Percentiles rank a stretch among this genome's conserved stretches.
phyloP scores from a whole-genome alignment of 495 filamentous ascomycete genomes.

The Tuber microsphaerosporum region DNA sequence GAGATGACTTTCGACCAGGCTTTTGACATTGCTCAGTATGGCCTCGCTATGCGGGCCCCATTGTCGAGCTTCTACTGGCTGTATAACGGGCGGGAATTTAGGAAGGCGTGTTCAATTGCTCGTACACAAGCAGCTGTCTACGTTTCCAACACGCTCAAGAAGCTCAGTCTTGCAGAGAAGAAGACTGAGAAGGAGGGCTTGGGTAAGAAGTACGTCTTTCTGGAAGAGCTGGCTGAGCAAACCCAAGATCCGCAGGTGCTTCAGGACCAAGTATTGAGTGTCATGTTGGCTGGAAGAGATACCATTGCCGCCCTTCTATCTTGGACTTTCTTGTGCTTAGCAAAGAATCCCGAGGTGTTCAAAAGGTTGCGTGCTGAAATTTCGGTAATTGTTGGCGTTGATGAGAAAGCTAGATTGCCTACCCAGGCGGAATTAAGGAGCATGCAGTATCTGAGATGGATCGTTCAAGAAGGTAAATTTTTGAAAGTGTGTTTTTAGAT shows the following conservation, averaged over 20 bases:
- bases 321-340: slow-evolving; percentile 52
- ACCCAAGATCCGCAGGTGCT: slow-evolving; percentile 49
- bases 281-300: slow-evolving; percentile 58
- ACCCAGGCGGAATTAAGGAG: slow-evolving; percentile 41
- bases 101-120: slow-evolving; percentile 44
- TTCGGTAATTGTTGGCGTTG: slow-evolving; percentile 34
- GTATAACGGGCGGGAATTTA: slow-evolving; percentile 49
- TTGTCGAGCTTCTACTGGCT: slow-evolving; percentile 52
- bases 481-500: not conserved
- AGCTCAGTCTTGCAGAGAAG: slow-evolving; percentile 40
- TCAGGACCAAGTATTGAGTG: slow-evolving; percentile 54
- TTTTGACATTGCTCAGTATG: slow-evolving; percentile 30
- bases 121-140: slow-evolving; percentile 46
- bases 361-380: slow-evolving; percentile 45
- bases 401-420: slow-evolving; percentile 31
- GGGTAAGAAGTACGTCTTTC: slow-evolving; percentile 44
- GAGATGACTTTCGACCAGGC: slow-evolving; percentile 25
- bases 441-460: slow-evolving; percentile 44
- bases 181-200: slow-evolving; percentile 19
- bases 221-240: slow-evolving; percentile 47
- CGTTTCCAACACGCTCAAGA: slow-evolving; percentile 40
- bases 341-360: slow-evolving; percentile 43
- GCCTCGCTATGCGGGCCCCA: slow-evolving; percentile 45
- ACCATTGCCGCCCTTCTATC: slow-evolving; percentile 54
- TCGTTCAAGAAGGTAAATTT: slow-evolving; percentile 40